phyloP scores from a whole-genome alignment of 2,329 filamentous ascomycete genomes.

The Diplodia sapinea region DNA sequence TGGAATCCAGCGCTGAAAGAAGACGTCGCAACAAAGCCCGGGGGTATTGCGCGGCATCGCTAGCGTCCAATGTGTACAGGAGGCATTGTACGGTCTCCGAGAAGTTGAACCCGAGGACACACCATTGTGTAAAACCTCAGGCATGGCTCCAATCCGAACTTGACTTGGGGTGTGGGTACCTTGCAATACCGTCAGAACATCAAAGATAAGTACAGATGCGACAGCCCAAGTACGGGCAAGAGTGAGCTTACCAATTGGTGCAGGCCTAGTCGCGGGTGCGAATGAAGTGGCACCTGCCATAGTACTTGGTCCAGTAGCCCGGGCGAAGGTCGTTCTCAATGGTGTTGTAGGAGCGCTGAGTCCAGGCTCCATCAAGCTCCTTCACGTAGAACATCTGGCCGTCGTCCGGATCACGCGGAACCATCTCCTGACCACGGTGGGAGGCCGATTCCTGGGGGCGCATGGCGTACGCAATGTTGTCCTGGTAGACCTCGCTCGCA shows the following conservation, averaged over 20 bases:
- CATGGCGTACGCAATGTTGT: conserved; percentile 3
- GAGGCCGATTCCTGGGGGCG: background rate
- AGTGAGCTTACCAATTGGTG: conserved; percentile 6
- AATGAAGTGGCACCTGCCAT: conserved; percentile 34
- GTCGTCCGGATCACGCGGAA: conserved; percentile 17
- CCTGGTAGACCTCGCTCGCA: background rate
- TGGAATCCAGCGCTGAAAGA: background rate
- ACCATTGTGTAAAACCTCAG: background rate
- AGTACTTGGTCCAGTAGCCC: conserved; percentile 44
- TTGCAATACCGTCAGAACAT: background rate
- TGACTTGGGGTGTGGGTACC: background rate
- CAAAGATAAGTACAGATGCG: background rate
- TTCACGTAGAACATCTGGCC: conserved; percentile 43
- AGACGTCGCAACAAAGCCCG: background rate
- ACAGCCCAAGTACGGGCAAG: too few species aligned
- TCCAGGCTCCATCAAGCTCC: conserved; percentile 47
- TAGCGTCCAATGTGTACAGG: background rate
- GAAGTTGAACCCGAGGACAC: background rate
- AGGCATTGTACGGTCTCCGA: background rate
- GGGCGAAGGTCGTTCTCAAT: conserved; percentile 49
- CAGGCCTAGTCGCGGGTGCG: conserved; percentile 11
- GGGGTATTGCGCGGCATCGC: conserved; percentile 8
- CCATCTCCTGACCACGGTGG: conserved; percentile 14
- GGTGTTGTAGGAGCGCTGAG: conserved; percentile 44
- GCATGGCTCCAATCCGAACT: background rate